Evolutionary conservation across 2,329 filamentous ascomycete species (phyloP), one percentile per base, ranked within the genome.

Genomic region (Orbilia ellipsospora): DNA sequence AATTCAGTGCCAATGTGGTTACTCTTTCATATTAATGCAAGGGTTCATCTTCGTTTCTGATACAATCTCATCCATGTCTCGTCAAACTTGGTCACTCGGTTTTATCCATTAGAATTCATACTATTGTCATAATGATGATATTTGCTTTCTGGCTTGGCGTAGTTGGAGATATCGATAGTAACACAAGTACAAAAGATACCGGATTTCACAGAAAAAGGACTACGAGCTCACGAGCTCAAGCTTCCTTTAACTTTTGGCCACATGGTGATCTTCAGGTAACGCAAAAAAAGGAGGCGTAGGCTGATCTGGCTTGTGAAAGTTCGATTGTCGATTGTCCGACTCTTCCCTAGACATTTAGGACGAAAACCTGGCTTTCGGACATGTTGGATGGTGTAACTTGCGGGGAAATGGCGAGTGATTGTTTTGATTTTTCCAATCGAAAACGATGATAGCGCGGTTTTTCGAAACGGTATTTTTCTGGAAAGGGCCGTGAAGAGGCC

Each of bases 21-120:
- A 23, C 23, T 23, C 23, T 23, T 36, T 7, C 10, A 36, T 36
- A 36, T 36, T 7, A 7, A 36, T 36, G 31, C 31, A 36, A 36
- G 31, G 31, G 31, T 36, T 36, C 31, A 36, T 36, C 10, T 36
- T 36, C 31, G 31, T 36, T 36, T 36, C 31, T 36, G 6, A 7
- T 10, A 7, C 31, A 7, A 7, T 36, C 31, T 36, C 31, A 36
- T 36, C 31, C 31, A 36, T 36, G 31, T 36, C 10, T 50, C 57
- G 66, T 70, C 40, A 63, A 62, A 70, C 66, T 70, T 48, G 66
- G 59, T 63, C 59, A 70, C 66, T 63, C 59, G 66, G 48, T 16
- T 36, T 40, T 18, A 31, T 50, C 40, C 62, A 23, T 70, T 52
- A 7, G 44, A 36, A 36, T 36, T 10, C 6, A 36, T 6, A 36